Percentiles rank a stretch among this genome's conserved stretches.
phyloP scores from a whole-genome alignment of 1,284 basidiomycete species.

The Porodaedalea pini region DNA sequence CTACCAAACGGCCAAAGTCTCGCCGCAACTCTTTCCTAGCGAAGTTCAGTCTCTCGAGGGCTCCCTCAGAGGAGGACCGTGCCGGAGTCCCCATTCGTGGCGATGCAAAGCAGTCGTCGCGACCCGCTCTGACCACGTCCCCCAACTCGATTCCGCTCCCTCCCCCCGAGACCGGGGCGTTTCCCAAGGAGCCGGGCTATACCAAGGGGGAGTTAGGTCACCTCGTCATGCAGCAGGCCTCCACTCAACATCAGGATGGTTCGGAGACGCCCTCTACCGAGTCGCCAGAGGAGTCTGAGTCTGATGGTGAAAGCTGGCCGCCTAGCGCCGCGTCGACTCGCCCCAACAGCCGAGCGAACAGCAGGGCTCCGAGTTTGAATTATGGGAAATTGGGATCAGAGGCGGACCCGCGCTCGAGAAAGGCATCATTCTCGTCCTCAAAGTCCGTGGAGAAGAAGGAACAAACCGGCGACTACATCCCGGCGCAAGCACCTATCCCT shows the following conservation, averaged over 20 bases:
- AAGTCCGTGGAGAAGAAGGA: slow-evolving; percentile 11
- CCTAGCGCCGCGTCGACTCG: slow-evolving; percentile 57
- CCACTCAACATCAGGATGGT: slow-evolving; percentile 31
- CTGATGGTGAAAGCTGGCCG: slow-evolving; percentile 53
- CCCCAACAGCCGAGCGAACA: slow-evolving; percentile 45
- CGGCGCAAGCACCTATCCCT: slow-evolving; percentile 26
- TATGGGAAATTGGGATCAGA: slow-evolving; percentile 50
- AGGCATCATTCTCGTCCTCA: slow-evolving; percentile 24
- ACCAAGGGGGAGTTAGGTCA: slow-evolving; percentile 47
- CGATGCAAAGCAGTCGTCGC: slow-evolving; percentile 26
- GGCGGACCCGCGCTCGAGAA: slow-evolving; percentile 38
- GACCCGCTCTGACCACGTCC: slow-evolving; percentile 21
- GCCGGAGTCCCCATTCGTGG: slow-evolving; percentile 24
- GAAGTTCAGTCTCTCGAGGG: slow-evolving; percentile 20
- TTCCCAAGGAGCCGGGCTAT: slow-evolving; percentile 54
- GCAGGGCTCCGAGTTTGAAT: slow-evolving; percentile 51
- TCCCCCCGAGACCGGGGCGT: slow-evolving; percentile 48
- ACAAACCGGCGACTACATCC: not conserved
- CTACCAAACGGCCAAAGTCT: slow-evolving; percentile 14
- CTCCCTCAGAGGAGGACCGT: slow-evolving; percentile 6
- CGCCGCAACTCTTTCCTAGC: slow-evolving; percentile 24
- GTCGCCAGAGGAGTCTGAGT: slow-evolving; percentile 42
- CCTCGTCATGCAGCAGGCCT: slow-evolving; percentile 33
- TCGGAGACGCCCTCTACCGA: slow-evolving; percentile 38
- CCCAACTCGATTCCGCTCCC: slow-evolving; percentile 44